phyloP scores from a whole-genome alignment of 768 basidiomycete species.

The Psilocybe sp. region DNA sequence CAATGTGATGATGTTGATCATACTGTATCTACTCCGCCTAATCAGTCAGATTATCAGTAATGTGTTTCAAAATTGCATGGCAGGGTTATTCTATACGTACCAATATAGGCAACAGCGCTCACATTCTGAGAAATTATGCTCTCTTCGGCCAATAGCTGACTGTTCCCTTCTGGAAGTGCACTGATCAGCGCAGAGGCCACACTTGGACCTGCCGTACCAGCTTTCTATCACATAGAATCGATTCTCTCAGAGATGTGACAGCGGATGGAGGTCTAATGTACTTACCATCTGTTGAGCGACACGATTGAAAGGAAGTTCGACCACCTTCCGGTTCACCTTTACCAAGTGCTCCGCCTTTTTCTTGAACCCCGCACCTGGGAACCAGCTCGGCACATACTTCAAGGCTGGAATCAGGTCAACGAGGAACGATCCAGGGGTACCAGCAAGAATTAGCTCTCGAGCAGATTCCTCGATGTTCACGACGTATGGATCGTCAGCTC shows the following conservation, averaged over 20 bases:
- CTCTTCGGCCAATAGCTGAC: no score
- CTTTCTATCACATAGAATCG: no score
- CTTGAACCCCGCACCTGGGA: slow-evolving; percentile 53
- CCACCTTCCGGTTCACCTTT: slow-evolving; percentile 2
- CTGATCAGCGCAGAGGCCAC: no score
- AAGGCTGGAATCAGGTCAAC: slow-evolving; percentile 34
- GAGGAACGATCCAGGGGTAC: slow-evolving; percentile 29
- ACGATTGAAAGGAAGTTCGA: slow-evolving; percentile 35
- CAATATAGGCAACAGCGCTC: no score
- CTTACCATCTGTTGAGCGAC: slow-evolving; percentile 42
- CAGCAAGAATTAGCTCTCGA: slow-evolving; percentile 43
- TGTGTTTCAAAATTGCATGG: no score
- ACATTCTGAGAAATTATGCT: no score
- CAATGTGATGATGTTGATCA: background rate
- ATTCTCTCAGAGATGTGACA: no score
- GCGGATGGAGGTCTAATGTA: background rate
- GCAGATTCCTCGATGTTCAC: slow-evolving; percentile 24
- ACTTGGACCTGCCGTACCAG: no score
- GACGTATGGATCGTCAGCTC: no score
- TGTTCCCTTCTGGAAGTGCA: no score
- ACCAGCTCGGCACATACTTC: slow-evolving; percentile 48
- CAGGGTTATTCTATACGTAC: no score
- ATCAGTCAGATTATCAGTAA: no score
- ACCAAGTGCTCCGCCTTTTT: slow-evolving; percentile 34
- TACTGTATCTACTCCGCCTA: slow-evolving; percentile 4